Percentiles rank a stretch among this genome's conserved stretches.
Conservation (phyloP, 2,329 filamentous ascomycete species). For the Cordyceps pruinosa region DNA sequence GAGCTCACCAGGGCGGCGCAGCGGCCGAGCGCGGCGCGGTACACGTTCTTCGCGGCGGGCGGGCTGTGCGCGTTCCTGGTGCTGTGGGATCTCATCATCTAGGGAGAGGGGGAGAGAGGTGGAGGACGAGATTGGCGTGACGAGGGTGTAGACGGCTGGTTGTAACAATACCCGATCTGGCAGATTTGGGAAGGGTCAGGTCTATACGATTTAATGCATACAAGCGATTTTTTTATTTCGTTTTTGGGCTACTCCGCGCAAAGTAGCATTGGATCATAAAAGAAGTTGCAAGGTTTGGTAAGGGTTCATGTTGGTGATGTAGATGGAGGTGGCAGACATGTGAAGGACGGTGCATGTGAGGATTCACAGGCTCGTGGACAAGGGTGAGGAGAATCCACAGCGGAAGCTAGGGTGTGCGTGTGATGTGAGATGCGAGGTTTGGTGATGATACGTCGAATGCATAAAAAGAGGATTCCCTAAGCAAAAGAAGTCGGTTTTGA, state of each 20-base stretch:
- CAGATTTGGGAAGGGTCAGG: neutral
- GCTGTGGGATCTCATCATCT: constrained; percentile 68
- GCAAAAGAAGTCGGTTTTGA: no score
- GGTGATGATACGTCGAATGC: neutral
- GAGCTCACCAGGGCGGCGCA: constrained; percentile 79
- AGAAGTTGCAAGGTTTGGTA: no score
- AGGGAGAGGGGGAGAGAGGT: neutral
- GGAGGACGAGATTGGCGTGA: neutral
- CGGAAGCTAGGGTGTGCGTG: neutral
- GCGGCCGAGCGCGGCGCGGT: constrained; percentile 63
- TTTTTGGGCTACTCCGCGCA: neutral
- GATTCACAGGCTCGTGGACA: neutral
- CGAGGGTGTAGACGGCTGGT: neutral
- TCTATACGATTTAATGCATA: constrained; percentile 6
- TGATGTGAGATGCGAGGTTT: neutral
- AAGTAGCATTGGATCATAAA: neutral
- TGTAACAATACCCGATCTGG: neutral
- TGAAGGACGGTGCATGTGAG: constrained; percentile 1
- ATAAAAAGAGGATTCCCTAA: neutral
- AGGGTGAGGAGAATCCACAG: neutral
- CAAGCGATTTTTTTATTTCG: constrained; percentile 8
- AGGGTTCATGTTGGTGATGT: neutral
- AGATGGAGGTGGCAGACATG: neutral
- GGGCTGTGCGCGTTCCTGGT: constrained; percentile 68
- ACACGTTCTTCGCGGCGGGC: constrained; percentile 74